These are phyloP conservation scores for Radiomyces spectabilis DNA, from an alignment of 192 early-diverging fungal genomes.

Conservation along the genomic window DNA sequence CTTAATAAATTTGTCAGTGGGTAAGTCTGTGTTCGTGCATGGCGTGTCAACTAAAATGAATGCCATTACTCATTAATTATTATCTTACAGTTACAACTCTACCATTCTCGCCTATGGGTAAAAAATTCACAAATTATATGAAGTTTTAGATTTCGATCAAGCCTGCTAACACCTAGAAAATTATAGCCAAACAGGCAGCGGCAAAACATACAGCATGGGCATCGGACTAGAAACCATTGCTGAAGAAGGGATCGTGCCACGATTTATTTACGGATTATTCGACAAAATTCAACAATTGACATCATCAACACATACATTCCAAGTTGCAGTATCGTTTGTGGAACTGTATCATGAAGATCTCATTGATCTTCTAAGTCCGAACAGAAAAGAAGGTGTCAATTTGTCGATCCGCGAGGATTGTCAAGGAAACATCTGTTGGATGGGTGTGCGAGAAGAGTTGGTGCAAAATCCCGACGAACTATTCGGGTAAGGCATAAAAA, in stretches of 20 bases:
- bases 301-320: conserved; percentile 22
- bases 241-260: conserved; percentile 56
- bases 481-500: conserved; percentile 30
- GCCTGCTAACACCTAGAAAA: too few species aligned
- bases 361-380: conserved; percentile 69
- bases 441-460: conserved; percentile 70
- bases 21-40: conserved; percentile 21
- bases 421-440: conserved; percentile 77
- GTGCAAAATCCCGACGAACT: conserved; percentile 63
- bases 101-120: conserved; percentile 78
- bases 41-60: background rate
- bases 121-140: background rate
- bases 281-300: conserved; percentile 23
- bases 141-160: background rate
- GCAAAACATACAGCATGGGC: conserved; percentile 96
- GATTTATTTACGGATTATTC: conserved; percentile 57
- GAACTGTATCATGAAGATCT: conserved; percentile 97
- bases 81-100: conserved; percentile 64
- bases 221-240: conserved; percentile 42
- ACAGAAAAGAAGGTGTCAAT: conserved; percentile 7
- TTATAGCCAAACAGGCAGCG: conserved; percentile 76
- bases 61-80: background rate
- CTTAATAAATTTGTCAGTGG: conserved; percentile 67
- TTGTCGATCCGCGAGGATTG: conserved; percentile 68
- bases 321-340: conserved; percentile 73